phyloP scores from a whole-genome alignment of 345 rosid species.

The Brassica napus region DNA sequence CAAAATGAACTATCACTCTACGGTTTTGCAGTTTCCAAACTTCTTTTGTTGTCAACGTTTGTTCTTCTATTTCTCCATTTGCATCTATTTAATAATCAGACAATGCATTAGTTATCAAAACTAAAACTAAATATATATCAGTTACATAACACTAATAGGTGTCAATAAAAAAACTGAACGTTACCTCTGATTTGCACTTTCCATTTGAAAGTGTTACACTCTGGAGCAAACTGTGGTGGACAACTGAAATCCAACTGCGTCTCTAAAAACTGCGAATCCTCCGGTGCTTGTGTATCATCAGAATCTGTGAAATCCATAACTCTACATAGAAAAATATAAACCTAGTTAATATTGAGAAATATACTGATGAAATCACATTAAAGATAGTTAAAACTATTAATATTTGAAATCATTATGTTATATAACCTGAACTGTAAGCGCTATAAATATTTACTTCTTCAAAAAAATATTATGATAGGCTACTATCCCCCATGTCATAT shows the following conservation, averaged over 20 bases:
- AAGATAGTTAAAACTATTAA: too few relatives aligned
- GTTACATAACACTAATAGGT: too few relatives aligned
- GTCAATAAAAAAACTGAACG: too few relatives aligned
- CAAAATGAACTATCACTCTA: neutral
- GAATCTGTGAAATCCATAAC: neutral
- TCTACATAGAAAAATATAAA: too few relatives aligned
- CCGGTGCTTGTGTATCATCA: neutral
- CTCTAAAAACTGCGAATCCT: neutral
- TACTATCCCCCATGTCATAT: too few relatives aligned
- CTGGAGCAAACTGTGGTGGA: neutral
- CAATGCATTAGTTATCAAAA: neutral
- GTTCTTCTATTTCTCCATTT: neutral
- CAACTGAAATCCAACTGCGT: neutral
- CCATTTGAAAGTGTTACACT: neutral
- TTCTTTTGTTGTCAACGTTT: neutral
- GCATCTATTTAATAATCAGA: neutral
- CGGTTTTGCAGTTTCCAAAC: neutral
- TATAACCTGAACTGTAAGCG: too few relatives aligned
- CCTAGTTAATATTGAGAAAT: too few relatives aligned
- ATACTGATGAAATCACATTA: too few relatives aligned
- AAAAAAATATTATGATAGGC: too few relatives aligned
- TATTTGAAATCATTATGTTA: too few relatives aligned
- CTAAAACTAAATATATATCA: neutral
- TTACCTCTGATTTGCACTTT: neutral
- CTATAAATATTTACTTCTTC: too few relatives aligned